Conservation (phyloP, 1,139 yeast species). For the Saccharomyces pastorianus region DNA sequence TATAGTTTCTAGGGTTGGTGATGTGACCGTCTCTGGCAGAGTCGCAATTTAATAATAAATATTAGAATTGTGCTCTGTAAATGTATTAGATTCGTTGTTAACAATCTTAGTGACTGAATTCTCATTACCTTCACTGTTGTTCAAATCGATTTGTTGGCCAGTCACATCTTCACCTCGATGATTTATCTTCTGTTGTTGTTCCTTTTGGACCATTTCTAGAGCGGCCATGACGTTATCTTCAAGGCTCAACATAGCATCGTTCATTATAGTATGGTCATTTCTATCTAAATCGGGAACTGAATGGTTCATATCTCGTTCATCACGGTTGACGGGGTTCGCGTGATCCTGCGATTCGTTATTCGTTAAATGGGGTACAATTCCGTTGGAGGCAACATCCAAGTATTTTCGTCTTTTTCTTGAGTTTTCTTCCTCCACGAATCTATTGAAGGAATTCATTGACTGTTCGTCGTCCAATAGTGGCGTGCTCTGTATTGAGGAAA, state of each 20-base stretch:
- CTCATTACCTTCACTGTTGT: neutral
- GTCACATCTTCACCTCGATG: constrained; percentile 4
- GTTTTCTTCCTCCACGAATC: constrained; percentile 21
- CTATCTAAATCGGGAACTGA: constrained; percentile 30
- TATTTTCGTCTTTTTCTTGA: constrained; percentile 15
- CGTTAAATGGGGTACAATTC: constrained; percentile 2
- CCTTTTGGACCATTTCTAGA: constrained; percentile 52
- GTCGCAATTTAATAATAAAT: neutral
- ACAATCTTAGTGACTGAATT: neutral
- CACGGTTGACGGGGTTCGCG: neutral
- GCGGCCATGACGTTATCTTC: constrained; percentile 55
- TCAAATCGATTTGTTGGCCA: neutral
- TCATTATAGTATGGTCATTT: constrained; percentile 26
- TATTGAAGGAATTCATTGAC: constrained; percentile 24
- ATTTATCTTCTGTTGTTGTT: constrained; percentile 9
- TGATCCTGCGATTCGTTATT: constrained; percentile 1
- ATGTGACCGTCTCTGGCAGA: neutral
- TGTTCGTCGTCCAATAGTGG: constrained; percentile 8
- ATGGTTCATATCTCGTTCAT: constrained; percentile 3
- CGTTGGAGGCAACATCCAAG: constrained; percentile 16
- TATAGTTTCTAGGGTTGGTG: neutral
- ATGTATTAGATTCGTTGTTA: neutral
- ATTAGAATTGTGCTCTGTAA: constrained; percentile 1
- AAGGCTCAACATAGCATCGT: constrained; percentile 30
- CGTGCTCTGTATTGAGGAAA: constrained; percentile 6